These are phyloP conservation scores for Cyberlindnera euphorbiiphila DNA, from an alignment of 805 yeast genomes.

Conservation along the genomic window DNA sequence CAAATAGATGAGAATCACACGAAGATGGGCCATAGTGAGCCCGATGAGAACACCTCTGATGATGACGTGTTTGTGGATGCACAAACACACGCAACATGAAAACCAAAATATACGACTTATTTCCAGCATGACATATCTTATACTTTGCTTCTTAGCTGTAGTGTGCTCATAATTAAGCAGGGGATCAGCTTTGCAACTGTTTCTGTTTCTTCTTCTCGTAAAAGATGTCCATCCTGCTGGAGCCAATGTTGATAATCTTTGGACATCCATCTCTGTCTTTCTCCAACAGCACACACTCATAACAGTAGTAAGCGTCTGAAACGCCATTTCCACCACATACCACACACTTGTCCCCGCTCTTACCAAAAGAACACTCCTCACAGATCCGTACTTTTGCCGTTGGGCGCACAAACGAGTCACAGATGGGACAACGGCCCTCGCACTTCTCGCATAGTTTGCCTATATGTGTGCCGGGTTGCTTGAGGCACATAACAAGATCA, in stretches of 20 bases:
- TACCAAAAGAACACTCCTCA: slow-evolving; percentile 81
- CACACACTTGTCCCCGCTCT: slow-evolving; percentile 61
- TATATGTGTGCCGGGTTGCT: slow-evolving; percentile 70
- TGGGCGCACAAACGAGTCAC: slow-evolving; percentile 82
- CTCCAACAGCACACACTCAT: slow-evolving; percentile 77
- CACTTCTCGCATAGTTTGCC: slow-evolving; percentile 81
- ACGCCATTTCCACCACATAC: slow-evolving; percentile 67
- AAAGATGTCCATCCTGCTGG: slow-evolving; percentile 63
- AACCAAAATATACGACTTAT: too few species aligned
- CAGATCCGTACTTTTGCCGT: slow-evolving; percentile 66
- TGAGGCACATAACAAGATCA: slow-evolving; percentile 78
- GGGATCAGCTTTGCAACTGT: slow-evolving; percentile 14
- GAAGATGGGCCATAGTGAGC: background rate
- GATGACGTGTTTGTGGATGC: slow-evolving; percentile 12
- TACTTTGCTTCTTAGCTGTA: background rate
- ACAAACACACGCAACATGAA: too few species aligned
- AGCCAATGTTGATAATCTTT: slow-evolving; percentile 72
- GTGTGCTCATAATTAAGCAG: background rate
- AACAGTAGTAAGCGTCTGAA: slow-evolving; percentile 75
- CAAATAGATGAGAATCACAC: slow-evolving; percentile 1
- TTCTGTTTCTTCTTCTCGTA: slow-evolving; percentile 48
- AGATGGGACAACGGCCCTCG: slow-evolving; percentile 87
- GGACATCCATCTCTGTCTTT: slow-evolving; percentile 93
- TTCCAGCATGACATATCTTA: too few species aligned
- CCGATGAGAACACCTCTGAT: slow-evolving; percentile 6